Conservation (phyloP, 352 stramenopile species). For the Phytophthora foliorum region DNA sequence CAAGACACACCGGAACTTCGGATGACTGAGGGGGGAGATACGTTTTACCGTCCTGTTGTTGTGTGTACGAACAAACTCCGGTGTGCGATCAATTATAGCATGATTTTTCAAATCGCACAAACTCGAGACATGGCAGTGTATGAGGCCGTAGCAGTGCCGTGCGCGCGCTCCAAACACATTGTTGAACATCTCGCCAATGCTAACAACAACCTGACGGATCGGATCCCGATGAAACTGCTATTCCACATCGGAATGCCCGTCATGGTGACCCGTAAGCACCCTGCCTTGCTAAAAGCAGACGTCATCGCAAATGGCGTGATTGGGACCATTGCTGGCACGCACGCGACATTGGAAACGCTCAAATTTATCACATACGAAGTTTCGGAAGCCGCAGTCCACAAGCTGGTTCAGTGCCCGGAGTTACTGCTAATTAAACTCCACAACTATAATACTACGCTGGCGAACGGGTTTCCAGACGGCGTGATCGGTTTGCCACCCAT, state of each 20-base stretch:
- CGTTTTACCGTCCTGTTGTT: conserved; percentile 20
- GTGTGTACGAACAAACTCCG: conserved; percentile 28
- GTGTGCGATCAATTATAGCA: conserved; percentile 17
- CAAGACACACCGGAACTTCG: no score
- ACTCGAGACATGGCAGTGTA: not conserved
- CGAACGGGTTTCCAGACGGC: no score
- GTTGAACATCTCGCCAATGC: conserved; percentile 5
- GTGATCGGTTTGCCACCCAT: no score
- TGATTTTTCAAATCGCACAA: conserved; percentile 13
- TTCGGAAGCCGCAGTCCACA: no score
- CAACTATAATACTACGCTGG: no score
- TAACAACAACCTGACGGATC: conserved; percentile 13
- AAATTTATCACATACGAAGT: no score
- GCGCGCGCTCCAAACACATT: not conserved
- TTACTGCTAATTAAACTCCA: no score
- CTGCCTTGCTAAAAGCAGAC: not conserved
- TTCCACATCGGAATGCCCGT: conserved; percentile 34
- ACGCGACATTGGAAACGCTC: no score
- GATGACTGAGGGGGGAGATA: no score
- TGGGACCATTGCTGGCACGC: conserved; percentile 20
- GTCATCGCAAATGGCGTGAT: conserved; percentile 26
- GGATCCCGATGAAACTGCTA: conserved; percentile 18
- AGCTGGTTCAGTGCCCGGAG: no score
- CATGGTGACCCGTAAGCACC: conserved; percentile 23
- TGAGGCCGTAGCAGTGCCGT: conserved; percentile 2